Evolutionary conservation across 306 rosid genomes (phyloP).

Genomic region (Mimosa pudica): DNA sequence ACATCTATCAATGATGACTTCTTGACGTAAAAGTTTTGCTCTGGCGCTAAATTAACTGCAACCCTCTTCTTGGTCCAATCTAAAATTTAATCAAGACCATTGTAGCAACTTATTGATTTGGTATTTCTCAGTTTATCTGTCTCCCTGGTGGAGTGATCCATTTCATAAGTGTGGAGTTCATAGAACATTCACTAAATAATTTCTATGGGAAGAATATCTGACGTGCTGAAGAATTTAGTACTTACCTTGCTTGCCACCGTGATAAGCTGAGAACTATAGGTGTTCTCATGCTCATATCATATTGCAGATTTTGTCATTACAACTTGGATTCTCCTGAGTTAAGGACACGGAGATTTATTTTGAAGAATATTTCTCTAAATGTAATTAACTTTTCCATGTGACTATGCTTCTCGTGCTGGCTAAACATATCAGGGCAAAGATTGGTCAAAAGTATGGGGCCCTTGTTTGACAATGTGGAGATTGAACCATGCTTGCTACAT

Average conservation of each 20-base stretch:
- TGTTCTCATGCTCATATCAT: slow-evolving; percentile 17
- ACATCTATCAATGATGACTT: neutral
- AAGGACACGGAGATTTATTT: neutral
- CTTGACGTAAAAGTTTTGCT: neutral
- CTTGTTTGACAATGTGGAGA: slow-evolving; percentile 60
- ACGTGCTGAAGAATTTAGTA: neutral
- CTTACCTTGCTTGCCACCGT: neutral
- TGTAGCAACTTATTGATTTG: neutral
- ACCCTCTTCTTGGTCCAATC: slow-evolving; percentile 6
- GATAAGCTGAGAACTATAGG: slow-evolving; percentile 1
- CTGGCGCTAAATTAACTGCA: neutral
- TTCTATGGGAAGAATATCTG: slow-evolving; percentile 7
- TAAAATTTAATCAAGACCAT: slow-evolving; percentile 4
- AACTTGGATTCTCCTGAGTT: neutral
- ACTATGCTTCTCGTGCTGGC: slow-evolving; percentile 10
- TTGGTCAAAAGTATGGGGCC: slow-evolving; percentile 69
- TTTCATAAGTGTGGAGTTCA: neutral
- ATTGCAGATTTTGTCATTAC: slow-evolving; percentile 3
- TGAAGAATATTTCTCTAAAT: neutral
- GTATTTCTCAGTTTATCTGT: neutral
- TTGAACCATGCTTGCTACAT: slow-evolving; percentile 91
- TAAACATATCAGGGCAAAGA: slow-evolving; percentile 65
- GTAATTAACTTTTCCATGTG: neutral
- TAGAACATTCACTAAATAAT: neutral
- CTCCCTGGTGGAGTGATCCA: slow-evolving; percentile 4